Conservation (phyloP, 768 basidiomycete species). For the button mushroom (Agaricus bisporus) region DNA sequence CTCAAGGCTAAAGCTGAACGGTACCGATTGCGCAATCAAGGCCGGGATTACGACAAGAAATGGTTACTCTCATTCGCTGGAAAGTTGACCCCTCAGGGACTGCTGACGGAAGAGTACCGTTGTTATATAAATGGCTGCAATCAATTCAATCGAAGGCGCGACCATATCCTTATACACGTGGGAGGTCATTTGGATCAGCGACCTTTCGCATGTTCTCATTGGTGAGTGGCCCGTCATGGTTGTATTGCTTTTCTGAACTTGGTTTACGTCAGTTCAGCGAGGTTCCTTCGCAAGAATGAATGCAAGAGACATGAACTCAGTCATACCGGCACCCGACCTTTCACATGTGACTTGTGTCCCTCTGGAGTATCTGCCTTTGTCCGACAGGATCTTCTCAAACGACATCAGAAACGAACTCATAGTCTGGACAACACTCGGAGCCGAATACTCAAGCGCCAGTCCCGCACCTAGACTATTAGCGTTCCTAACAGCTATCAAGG, state of each 20-base stretch:
- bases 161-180: conserved; percentile 71
- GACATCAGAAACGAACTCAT: conserved; percentile 59
- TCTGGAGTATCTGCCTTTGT: conserved; percentile 45
- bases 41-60: conserved; percentile 51
- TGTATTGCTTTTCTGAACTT: background rate
- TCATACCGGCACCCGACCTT: conserved; percentile 56
- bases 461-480: background rate
- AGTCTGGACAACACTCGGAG: conserved; percentile 23
- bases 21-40: conserved; percentile 48
- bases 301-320: conserved; percentile 70
- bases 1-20: conserved; percentile 50
- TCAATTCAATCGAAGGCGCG: conserved; percentile 65
- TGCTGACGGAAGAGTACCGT: conserved; percentile 52
- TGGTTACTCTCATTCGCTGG: conserved; percentile 70
- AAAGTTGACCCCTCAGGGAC: conserved; percentile 51
- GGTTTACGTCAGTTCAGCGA: conserved; percentile 37
- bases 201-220: conserved; percentile 57
- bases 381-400: conserved; percentile 61
- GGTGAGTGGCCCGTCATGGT: conserved; percentile 35
- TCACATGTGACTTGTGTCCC: conserved; percentile 49
- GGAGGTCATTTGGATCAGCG: conserved; percentile 68
- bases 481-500: background rate
- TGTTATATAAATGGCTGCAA: conserved; percentile 64
- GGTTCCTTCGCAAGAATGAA: conserved; percentile 71
- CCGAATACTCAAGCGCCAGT: conserved; percentile 23